Base-by-base conservation (phyloP, 1,139 yeast species). In the Saccharomyces hybrid region DNA sequence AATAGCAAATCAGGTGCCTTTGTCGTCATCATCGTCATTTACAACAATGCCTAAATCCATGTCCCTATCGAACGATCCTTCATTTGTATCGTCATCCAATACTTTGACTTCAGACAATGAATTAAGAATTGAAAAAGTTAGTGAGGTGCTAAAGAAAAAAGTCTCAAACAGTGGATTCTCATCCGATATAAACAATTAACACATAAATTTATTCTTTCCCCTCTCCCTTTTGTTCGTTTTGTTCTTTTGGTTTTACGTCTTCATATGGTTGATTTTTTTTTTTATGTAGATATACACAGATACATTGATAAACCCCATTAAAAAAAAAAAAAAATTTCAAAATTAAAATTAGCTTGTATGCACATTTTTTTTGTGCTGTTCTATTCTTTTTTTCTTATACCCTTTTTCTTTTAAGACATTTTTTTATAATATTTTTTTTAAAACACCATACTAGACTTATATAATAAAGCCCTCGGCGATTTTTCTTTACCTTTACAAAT, bases 111-210 rank as follows among this genome's bases (percentile, higher is more conserved):
- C 44, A 9, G 44, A 38, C 3, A 11, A 38, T 4, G 44, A 38
- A 27, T 48, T 65, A 34, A 65, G 64, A 48, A 56, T 57, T 26
- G 64, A 60, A 46, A 59, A 58, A 16, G 60, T 61, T 19, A 62
- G 66, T 47, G 64, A 59, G 16, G 62, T 64, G n/a, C 51, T 65
- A 25, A 60, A 63, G 53, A 57, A 58, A 48, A 63, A 55, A 50
- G 48, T 57, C 19, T 44, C 53, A 34, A 50, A 44, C 11, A 49
- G 51, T 27, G 42, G 28, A 23, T 28, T 26, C 46, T 32, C 9
- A 46, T 5, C 47, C 41, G 41, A 47, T 41, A 5, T 46, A 38
- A 31, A 34, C n/a, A 31, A 29, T 49, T 52, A 16, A 26, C 19
- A 27, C n/a, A 44, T 31, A 9, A 14, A 25, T 2, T 16, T 9